Evolutionary conservation across 495 filamentous ascomycete species (phyloP), one percentile per base, ranked within the genome.

Genomic region (Penicillium steckii): DNA sequence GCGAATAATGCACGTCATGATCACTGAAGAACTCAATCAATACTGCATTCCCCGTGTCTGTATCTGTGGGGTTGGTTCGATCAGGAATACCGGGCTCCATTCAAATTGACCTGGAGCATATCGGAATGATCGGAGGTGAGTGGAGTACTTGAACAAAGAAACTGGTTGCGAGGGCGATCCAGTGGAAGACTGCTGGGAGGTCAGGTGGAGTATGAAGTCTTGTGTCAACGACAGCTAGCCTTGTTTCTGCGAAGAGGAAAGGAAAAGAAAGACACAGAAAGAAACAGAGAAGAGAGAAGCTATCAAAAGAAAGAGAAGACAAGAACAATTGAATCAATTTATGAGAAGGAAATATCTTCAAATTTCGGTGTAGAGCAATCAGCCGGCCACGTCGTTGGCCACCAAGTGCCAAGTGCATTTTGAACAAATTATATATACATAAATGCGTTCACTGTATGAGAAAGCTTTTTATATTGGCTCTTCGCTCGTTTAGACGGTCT

Each of bases 401-500:
- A 19, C 7, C 19, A 13, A 12, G 18, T 19, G 23, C 7, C 9
- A 41, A 8, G 8, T 37, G 13, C 2, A 21, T 22, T 41, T 41
- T 41, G 21, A 23, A n/a, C 21, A 17, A 30, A 15, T n/a, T 25
- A 30, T 30, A 24, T 46, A 46, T 19, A 46, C 44, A 46, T 30
- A 19, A 29, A 46, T 29, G 10, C 12, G 30, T 37, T n/a, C 8
- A 37, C n/a, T 32, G 2, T 13, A 9, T 3, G 33, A 3, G 15
- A 17, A 12, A 4, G 8, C 33, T 15, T 18, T 3, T 0, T 13
- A 37, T n/a, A 19, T 13, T 7, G 6, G 10, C 13, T 8, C 15
- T 15, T 37, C 33, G 15, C 13, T 18, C 33, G n/a, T 30, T 26
- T 63, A 63, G 9, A 13, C 47, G 22, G 61, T 64, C 27, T 52